Conservation (phyloP, 1,284 basidiomycete species). For the Puccinia novopanici region DNA sequence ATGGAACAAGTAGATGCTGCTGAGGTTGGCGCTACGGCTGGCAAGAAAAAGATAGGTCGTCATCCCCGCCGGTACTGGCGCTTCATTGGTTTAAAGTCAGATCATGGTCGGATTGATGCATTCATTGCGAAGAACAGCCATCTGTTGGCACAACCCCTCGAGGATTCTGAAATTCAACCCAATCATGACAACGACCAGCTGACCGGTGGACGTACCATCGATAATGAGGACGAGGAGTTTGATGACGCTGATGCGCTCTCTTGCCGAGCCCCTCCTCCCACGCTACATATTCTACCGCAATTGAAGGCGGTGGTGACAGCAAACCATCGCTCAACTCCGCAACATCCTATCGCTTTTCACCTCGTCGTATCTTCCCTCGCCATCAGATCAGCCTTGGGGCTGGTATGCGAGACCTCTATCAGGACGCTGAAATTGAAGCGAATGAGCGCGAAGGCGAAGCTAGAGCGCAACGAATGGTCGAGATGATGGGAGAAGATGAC, state of each 20-base stretch:
- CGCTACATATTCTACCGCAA: slow-evolving; percentile 44
- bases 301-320: slow-evolving; percentile 16
- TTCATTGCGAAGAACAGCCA: slow-evolving; percentile 47
- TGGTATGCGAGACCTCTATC: slow-evolving; percentile 47
- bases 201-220: not conserved
- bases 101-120: slow-evolving; percentile 48
- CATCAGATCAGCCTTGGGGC: slow-evolving; percentile 50
- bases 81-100: slow-evolving; percentile 59
- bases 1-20: slow-evolving; percentile 55
- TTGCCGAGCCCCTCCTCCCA: slow-evolving; percentile 45
- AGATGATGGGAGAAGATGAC: slow-evolving; percentile 45
- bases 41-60: slow-evolving; percentile 54
- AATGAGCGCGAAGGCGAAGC: slow-evolving; percentile 48
- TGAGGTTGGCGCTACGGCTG: slow-evolving; percentile 23
- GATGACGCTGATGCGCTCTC: slow-evolving; percentile 44
- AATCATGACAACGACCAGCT: not conserved
- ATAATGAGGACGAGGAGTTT: slow-evolving; percentile 22
- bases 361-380: slow-evolving; percentile 43
- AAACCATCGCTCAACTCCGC: slow-evolving; percentile 24
- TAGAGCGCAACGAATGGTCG: slow-evolving; percentile 38
- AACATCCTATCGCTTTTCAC: slow-evolving; percentile 42
- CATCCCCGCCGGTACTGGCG: slow-evolving; percentile 59
- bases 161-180: not conserved
- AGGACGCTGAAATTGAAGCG: slow-evolving; percentile 48
- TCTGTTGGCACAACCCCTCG: slow-evolving; percentile 9